Conservation (phyloP, 495 filamentous ascomycete genomes). For the Penicillium egyptiacum region DNA sequence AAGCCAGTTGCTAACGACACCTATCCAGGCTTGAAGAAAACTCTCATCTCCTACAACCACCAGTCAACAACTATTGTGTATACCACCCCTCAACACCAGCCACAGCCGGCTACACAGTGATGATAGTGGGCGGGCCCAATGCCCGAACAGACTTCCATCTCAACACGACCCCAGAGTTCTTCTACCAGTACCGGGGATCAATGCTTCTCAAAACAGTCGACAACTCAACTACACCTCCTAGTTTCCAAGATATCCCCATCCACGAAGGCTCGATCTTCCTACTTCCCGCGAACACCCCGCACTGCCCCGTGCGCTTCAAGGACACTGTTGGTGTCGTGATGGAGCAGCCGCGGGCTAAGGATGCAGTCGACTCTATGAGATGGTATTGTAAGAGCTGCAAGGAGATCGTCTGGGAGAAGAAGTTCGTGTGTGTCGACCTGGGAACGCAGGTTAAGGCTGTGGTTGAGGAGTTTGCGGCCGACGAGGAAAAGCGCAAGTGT, state of each 20-base stretch:
- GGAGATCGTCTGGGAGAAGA: constrained; percentile 77
- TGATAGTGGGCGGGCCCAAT: constrained; percentile 96
- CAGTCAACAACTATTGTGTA: constrained; percentile 96
- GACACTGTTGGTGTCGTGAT: constrained; percentile 81
- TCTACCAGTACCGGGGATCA: constrained; percentile 90
- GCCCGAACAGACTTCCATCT: constrained; percentile 98
- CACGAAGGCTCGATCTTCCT: constrained; percentile 94
- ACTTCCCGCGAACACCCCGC: constrained; percentile 85
- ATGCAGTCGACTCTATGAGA: constrained; percentile 71
- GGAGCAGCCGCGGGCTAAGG: constrained; percentile 76
- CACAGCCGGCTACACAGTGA: constrained; percentile 49
- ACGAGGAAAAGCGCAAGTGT: constrained; percentile 73
- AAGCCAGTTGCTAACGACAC: background rate
- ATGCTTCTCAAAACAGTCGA: constrained; percentile 94
- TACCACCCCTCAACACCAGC: constrained; percentile 61
- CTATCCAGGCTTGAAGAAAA: constrained; percentile 81
- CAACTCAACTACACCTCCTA: constrained; percentile 47
- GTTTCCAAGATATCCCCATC: constrained; percentile 83
- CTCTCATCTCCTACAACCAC: constrained; percentile 88
- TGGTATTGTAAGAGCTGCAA: constrained; percentile 76
- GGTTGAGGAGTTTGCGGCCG: constrained; percentile 76
- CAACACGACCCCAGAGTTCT: constrained; percentile 94
- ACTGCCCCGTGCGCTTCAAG: constrained; percentile 70
- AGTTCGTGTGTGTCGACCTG: constrained; percentile 86
- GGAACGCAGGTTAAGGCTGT: constrained; percentile 97